These are phyloP conservation scores for Chenopodium quinoa DNA, from an alignment of 148 eudicot genomes.

Conservation along the genomic window DNA sequence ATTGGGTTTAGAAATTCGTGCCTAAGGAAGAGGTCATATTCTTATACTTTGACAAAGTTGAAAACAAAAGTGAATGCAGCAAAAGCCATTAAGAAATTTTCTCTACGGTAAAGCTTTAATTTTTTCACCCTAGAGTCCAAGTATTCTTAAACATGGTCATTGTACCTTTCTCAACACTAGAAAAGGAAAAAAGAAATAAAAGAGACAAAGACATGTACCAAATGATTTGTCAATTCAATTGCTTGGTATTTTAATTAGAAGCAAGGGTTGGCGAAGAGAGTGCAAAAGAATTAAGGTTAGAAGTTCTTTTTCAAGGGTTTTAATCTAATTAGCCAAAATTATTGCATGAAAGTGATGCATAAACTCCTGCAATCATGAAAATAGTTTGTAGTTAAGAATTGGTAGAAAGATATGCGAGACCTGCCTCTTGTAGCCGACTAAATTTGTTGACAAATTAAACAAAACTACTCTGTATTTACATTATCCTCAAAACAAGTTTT, in stretches of 20 bases:
- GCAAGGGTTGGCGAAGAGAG: background rate
- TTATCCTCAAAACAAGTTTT: background rate
- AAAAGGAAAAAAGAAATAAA: background rate
- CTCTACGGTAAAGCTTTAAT: too few relatives aligned
- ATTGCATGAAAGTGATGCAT: slow-evolving; percentile 16
- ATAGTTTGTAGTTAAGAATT: background rate
- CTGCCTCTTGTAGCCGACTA: slow-evolving; percentile 4
- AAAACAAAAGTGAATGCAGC: too few relatives aligned
- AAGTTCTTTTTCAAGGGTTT: slow-evolving; percentile 7
- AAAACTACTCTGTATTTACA: background rate
- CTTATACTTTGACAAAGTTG: too few relatives aligned
- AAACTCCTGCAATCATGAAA: slow-evolving; percentile 16
- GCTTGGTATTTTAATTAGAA: background rate
- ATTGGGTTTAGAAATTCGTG: too few relatives aligned
- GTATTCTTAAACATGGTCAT: background rate
- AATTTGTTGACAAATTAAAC: background rate
- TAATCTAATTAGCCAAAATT: slow-evolving; percentile 1
- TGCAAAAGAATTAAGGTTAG: background rate
- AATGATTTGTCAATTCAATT: background rate
- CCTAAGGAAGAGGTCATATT: too few relatives aligned
- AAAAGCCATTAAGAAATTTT: too few relatives aligned
- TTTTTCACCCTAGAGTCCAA: too few relatives aligned
- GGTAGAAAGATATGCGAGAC: background rate
- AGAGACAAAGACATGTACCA: background rate
- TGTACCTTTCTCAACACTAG: background rate